Evolutionary conservation across 2,329 filamentous ascomycete genomes (phyloP), one percentile per base, ranked within the genome.

Genomic region (Nectriaceae sp.): DNA sequence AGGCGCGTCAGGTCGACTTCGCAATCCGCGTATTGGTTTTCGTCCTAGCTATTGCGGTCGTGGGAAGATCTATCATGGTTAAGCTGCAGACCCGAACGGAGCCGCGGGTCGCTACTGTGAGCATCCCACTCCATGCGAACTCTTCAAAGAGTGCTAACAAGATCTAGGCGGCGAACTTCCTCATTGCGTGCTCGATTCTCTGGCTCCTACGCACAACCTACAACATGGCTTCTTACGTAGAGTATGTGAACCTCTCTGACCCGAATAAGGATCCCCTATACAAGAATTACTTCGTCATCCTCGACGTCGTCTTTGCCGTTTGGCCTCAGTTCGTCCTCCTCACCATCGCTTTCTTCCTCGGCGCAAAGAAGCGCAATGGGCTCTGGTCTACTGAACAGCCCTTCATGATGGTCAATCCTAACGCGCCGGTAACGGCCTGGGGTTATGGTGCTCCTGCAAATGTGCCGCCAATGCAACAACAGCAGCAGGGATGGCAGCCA

Each of bases 291-390:
- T 52, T 54, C 15, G 36, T 51, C 21, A 50, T 67, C 3, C 31
- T 67, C 18, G 46, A 60, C 1, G 44, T 59, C 16, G 3, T 69
- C 35, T 52, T 68, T 6, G 40, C 38, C 5, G 43, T 50, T 2
- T 65, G 61, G 59, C 55, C 61, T 0, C 46, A 53, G 3, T 61
- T 71, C 21, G 42, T 58, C 6, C 44, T 64, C 3, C 52, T 66
- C 5, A 42, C 47, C 11, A 24, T 69, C 11, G 46, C 66, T 2
- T 67, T 65, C 31, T 47, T 49, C 6, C 46, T 70, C 3, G 67
- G 64, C 1, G 42, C 39, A 3, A 59, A 55, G 8, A 65, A 57
- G 18, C 22, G 40, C 4, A 57, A 57, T 5, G 65, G 65, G 0
- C 31, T 69, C 6, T 68, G 64, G 59, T 61, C 62, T 1, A 53